Percentiles rank a stretch among this genome's conserved stretches.
These are phyloP conservation scores for Phytophthora rubi DNA, from an alignment of 352 stramenopile species.

Conservation along the genomic window DNA sequence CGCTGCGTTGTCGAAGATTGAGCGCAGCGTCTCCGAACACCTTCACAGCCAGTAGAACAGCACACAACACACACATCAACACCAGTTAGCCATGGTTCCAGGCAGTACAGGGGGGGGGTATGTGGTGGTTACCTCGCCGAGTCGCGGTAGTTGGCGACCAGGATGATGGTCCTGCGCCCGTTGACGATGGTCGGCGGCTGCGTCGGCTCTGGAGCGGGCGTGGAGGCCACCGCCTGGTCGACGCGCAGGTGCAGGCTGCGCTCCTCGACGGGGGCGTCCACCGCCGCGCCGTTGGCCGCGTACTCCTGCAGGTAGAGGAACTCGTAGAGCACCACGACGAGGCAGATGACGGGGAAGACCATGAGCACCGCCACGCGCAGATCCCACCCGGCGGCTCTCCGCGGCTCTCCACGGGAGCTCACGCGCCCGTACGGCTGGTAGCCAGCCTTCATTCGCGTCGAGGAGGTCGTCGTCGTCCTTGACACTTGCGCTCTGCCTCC, in stretches of 20 bases:
- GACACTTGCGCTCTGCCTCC: not conserved
- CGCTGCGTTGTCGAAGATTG: slow-evolving; percentile 78
- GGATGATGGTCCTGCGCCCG: slow-evolving; percentile 73
- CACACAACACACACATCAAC: not conserved
- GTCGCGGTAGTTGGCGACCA: slow-evolving; percentile 87
- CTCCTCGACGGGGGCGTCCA: slow-evolving; percentile 37
- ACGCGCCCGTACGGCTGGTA: slow-evolving; percentile 69
- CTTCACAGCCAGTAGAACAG: slow-evolving; percentile 23
- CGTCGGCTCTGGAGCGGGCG: slow-evolving; percentile 17
- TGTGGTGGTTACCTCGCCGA: slow-evolving; percentile 49
- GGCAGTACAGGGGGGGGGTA: not conserved
- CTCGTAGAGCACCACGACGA: slow-evolving; percentile 82
- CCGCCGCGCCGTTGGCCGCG: slow-evolving; percentile 42
- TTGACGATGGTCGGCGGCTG: slow-evolving; percentile 52
- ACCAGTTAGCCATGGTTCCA: not conserved
- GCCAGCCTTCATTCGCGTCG: slow-evolving; percentile 26
- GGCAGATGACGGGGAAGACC: slow-evolving; percentile 69
- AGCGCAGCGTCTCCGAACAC: slow-evolving; percentile 79
- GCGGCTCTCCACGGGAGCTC: slow-evolving; percentile 52
- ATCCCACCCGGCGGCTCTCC: slow-evolving; percentile 51
- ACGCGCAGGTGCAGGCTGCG: slow-evolving; percentile 36
- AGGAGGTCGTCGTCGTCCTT: slow-evolving; percentile 4
- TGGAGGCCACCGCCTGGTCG: slow-evolving; percentile 28
- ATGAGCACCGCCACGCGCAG: slow-evolving; percentile 68
- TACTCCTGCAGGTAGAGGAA: slow-evolving; percentile 83